Conservation (phyloP, 495 filamentous ascomycete species). For the Penicillium robsamsonii region DNA sequence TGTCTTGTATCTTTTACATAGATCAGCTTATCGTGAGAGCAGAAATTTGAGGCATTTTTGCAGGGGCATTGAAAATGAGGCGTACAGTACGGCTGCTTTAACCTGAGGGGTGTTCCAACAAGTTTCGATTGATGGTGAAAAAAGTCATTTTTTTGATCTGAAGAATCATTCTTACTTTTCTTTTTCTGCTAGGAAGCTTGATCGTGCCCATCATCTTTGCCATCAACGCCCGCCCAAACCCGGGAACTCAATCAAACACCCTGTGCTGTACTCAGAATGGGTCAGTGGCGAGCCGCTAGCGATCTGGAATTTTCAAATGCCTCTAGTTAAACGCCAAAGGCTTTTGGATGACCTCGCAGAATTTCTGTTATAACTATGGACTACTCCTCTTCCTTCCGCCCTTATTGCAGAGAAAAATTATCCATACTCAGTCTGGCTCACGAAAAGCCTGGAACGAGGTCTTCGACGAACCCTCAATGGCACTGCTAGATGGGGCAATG, state of each 20-base stretch:
- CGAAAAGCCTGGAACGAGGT: too few relatives aligned
- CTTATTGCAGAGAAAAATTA: too few relatives aligned
- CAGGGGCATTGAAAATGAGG: conserved; percentile 10
- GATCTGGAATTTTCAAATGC: too few relatives aligned
- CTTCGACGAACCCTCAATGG: too few relatives aligned
- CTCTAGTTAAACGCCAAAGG: too few relatives aligned
- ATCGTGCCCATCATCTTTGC: conserved; percentile 9
- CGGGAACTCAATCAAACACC: conserved; percentile 1
- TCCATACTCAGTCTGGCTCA: too few relatives aligned
- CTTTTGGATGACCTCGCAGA: too few relatives aligned
- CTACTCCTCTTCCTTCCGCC: too few relatives aligned
- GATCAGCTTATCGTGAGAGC: conserved; percentile 1
- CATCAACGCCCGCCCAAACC: conserved; percentile 3
- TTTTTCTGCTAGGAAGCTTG: conserved; percentile 9
- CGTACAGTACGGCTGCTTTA: conserved; percentile 3
- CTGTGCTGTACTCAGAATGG: too few relatives aligned
- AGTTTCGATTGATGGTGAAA: conserved; percentile 6
- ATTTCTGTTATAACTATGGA: too few relatives aligned
- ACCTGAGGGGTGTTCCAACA: conserved; percentile 5
- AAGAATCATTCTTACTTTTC: conserved; percentile 1
- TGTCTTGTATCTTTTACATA: background rate
- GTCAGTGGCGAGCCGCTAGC: too few relatives aligned
- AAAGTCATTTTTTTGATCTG: conserved; percentile 7
- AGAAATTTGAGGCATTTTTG: conserved; percentile 3
- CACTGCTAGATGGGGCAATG: too few relatives aligned